Evolutionary conservation across 345 rosid genomes (phyloP), one percentile per base, ranked within the genome.

Genomic region (Arabis hirsuta): DNA sequence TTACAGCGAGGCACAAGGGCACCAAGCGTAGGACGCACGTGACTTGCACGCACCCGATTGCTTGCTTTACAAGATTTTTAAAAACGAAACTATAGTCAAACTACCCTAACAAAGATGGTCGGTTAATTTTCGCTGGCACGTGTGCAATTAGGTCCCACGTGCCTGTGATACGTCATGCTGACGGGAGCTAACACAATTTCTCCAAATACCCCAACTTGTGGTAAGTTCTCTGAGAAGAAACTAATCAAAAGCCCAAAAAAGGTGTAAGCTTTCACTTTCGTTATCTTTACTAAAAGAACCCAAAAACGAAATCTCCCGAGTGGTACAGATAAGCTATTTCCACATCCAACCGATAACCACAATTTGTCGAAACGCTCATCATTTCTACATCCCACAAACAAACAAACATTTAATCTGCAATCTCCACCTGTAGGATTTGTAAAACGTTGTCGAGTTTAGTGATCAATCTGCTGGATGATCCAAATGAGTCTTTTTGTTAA

Each of bases 21-120:
- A 41, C 55, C 44, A 26, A 53, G 55, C 79, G 79, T 69, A 62
- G 32, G 55, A 22, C 19, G 34, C 75, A 76, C 80, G 72, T 76
- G 80, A 76, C 72, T 9, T 57, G 44, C 76, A 76, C 80, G 19
- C 48, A 47, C 22, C 6, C 32, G 0, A 12, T 64, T 69, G 72
- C 76, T 69, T 76, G 72, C 41, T 6, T 32, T 38, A 39, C 74
- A 76, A 76, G 74, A 48, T 65, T 69, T 67, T 60, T 1, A 2
- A 26, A 39, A 54, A 5, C 39, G 9, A 45, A 45, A 31, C 60
- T 50, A 6, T 67, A 16, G 68, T 67, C 73, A 67, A 74, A 59
- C 61, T 57, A 48, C n/a, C 32, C 67, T 7, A 8, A 24, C 73
- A 52, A 38, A 31, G 68, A 14, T 42, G 32, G 52, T 32, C 22